Percentiles rank a stretch among this genome's conserved stretches.
Conservation (phyloP, 306 rosid species). For the Urtica urens region DNA sequence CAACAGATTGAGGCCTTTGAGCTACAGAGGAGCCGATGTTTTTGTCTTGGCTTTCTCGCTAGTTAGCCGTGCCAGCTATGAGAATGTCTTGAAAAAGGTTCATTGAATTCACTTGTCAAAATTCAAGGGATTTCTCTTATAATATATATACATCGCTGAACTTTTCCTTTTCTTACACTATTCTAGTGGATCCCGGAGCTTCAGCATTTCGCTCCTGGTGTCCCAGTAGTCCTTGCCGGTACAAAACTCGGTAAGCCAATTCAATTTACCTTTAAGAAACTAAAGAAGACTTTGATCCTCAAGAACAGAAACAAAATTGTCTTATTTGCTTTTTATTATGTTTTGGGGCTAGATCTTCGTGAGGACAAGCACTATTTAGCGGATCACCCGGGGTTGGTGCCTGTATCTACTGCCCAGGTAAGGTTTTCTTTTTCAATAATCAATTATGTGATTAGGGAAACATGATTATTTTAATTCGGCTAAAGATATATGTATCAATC, state of each 20-base stretch:
- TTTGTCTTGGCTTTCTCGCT: conserved; percentile 78
- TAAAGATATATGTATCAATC: too few relatives aligned
- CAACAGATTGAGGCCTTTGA: conserved; percentile 83
- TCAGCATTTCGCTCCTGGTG: conserved; percentile 77
- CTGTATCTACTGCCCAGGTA: conserved; percentile 80
- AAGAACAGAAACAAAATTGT: not conserved
- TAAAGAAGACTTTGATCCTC: not conserved
- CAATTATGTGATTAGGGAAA: conserved; percentile 6
- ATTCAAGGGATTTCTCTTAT: not conserved
- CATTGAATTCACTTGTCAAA: not conserved
- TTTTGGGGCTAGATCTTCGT: conserved; percentile 61
- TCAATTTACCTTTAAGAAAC: not conserved
- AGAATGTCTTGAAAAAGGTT: conserved; percentile 75
- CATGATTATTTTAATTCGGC: conserved; percentile 7
- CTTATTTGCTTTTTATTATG: conserved; percentile 16
- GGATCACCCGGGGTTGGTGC: conserved; percentile 81
- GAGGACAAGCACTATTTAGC: conserved; percentile 80
- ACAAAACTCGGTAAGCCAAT: conserved; percentile 56
- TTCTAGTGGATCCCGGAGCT: conserved; percentile 85
- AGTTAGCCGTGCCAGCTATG: conserved; percentile 82
- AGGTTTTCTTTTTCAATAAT: conserved; percentile 14
- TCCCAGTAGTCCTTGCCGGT: conserved; percentile 70
- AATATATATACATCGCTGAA: not conserved
- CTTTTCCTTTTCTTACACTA: not conserved
- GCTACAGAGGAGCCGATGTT: conserved; percentile 90